Base-by-base conservation (phyloP, 2,329 filamentous ascomycete species). In the Botrytis fragariae region DNA sequence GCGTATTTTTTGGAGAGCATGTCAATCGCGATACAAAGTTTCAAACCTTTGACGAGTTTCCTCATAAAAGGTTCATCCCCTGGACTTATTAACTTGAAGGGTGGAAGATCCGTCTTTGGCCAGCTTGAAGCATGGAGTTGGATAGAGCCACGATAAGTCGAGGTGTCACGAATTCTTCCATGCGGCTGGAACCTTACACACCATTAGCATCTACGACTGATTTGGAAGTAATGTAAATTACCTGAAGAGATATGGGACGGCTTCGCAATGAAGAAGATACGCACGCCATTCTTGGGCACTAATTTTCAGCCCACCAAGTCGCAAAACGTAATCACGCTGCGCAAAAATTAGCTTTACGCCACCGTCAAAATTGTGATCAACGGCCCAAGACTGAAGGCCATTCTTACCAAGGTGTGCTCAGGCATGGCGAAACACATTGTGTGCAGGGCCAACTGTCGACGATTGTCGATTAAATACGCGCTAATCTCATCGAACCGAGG, bases 381-480 rank as follows among this genome's bases (percentile, higher is more conserved):
- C 12, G 16, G 32, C 44, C 35, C 32, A 18, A 39, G 16, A 51
- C 25, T 25, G 16, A 18, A 12, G 25, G 39, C 8, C 29, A 14
- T 20, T 54, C 62, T 32, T 57, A 74, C 71, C 67, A 76, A 51
- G 1, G 67, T 72, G 69, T 74, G 63, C 45, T 74, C 74, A 8
- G 74, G 64, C 65, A 74, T 74, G 5, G 22, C 32, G 16, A 72
- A 73, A 67, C 62, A 48, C 74, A 76, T 74, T 32, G 71, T 72
- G 45, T 76, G 68, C 25, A 76, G 35, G 3, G 74, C 73, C 29
- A 76, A 67, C 32, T 64, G 14, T 35, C 71, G 62, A 7, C 64
- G 60, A 39, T 71, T 68, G 5, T 42, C 32, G 10, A 76, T 44
- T 2, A 76, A 59, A 42, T 74, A 74, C 10, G 42, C 44, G 35